Percentiles rank a stretch among this genome's conserved stretches.
phyloP scores from a whole-genome alignment of 1,139 yeast species.

The Suhomyces bokatorum region DNA sequence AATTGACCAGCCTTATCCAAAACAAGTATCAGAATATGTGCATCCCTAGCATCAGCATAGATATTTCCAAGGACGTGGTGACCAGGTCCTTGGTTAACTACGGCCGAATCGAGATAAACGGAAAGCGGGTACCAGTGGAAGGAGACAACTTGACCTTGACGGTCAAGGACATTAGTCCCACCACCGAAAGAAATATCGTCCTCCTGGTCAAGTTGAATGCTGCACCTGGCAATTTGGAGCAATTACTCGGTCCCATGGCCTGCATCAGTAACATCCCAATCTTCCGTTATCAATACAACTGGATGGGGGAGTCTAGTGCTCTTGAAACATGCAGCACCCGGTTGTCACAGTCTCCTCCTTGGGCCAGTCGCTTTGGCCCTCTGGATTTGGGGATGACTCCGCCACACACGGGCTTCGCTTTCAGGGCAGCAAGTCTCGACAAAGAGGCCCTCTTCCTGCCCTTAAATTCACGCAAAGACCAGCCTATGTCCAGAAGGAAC shows the following conservation, averaged over 20 bases:
- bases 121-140: constrained; percentile 16
- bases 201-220: constrained; percentile 15
- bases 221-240: constrained; percentile 6
- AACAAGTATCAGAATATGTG: constrained; percentile 20
- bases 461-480: constrained; percentile 29
- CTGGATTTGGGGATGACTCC: constrained; percentile 11
- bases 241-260: constrained; percentile 5
- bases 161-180: constrained; percentile 19
- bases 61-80: constrained; percentile 22
- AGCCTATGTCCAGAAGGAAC: constrained; percentile 34
- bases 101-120: constrained; percentile 28
- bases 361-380: background rate
- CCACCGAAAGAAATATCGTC: constrained; percentile 19
- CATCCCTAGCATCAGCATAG: constrained; percentile 23
- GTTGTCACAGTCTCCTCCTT: background rate
- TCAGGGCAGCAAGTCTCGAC: background rate
- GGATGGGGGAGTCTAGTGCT: constrained; percentile 14
- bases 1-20: constrained; percentile 17
- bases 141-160: constrained; percentile 13
- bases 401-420: background rate
- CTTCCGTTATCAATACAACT: constrained; percentile 13
- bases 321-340: background rate
- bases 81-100: constrained; percentile 22
- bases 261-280: constrained; percentile 14
- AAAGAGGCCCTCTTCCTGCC: constrained; percentile 24